Base-by-base conservation (phyloP, 2,329 filamentous ascomycete species). In the Aspergillus hiratsukae region DNA sequence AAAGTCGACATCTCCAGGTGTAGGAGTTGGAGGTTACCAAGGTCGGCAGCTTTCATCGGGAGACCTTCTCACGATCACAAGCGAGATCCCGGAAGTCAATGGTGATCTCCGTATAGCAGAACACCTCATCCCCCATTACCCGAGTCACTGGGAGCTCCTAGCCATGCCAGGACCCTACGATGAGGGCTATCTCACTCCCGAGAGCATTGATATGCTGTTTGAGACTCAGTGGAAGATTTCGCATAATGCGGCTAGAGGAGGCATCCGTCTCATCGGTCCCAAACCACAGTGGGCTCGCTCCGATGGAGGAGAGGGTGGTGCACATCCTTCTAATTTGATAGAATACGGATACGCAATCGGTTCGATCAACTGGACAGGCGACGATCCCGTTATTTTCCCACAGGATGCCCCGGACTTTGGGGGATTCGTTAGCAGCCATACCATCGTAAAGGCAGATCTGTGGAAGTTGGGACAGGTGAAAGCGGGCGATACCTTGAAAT, bases 391-490 rank as follows among this genome's bases (percentile, higher is more conserved):
- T n/a, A 80, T 87, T 19, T 84, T 87, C 50, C 78, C 82, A 0
- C 74, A 81, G 4, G 84, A 87, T 63, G 78, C 78, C 51, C 84
- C 84, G 0, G 83, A 85, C 60, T 79, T 86, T 56, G 84, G 84
- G 6, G 84, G 84, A 0, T 85, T 87, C 57, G 75, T 84, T 0
- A 82, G 78, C 31, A 79, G 76, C 11, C 78, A 80, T 2, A 86
- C 83, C 0, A 75, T 85, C 11, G 76, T 84, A 29, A 79, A 78
- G 56, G 83, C 78, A 1, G 83, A 86, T 51, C 77, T 80, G 63
- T 86, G 83, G 83, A 83, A 85, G 62, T 64, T 87, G 10, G 84
- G 84, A 0, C 84, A 87, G 64, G 69, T 87, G 28, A 83, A 82
- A 58, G 79, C 84, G 2, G 84, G 84, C 3, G 80, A 85, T 62